Conservation (phyloP, 139 green algal species). For the Haematococcus lacustris region DNA sequence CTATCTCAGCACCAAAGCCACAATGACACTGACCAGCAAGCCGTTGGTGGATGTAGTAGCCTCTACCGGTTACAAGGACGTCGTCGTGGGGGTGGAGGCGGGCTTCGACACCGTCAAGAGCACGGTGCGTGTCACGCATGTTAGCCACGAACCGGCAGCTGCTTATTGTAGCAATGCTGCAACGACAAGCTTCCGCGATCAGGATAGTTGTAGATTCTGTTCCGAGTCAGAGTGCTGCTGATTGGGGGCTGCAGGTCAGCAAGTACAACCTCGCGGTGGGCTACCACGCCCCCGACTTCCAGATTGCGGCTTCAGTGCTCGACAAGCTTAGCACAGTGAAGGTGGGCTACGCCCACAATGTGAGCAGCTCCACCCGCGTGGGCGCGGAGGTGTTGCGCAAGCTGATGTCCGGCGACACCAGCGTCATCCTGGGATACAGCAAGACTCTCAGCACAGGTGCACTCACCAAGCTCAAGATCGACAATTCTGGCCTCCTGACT, state of each 20-base stretch:
- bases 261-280: slow-evolving; percentile 46
- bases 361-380: slow-evolving; percentile 12
- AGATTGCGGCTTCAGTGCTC: slow-evolving; percentile 8
- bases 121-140: slow-evolving; percentile 8
- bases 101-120: slow-evolving; percentile 33
- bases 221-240: no score
- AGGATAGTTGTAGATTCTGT: no score
- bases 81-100: slow-evolving; percentile 22
- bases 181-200: no score
- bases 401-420: slow-evolving; percentile 14
- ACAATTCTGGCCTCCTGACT: slow-evolving; percentile 24
- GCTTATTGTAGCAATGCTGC: no score
- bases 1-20: slow-evolving; percentile 27
- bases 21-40: slow-evolving; percentile 27
- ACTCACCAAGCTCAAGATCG: slow-evolving; percentile 33
- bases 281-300: slow-evolving; percentile 33
- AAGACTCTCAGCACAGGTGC: slow-evolving; percentile 23
- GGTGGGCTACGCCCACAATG: slow-evolving; percentile 19
- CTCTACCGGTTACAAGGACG: slow-evolving; percentile 26
- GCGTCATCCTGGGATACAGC: slow-evolving; percentile 23
- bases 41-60: slow-evolving; percentile 36
- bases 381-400: slow-evolving; percentile 31
- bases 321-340: slow-evolving; percentile 6
- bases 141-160: no score
- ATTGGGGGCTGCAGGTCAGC: slow-evolving; percentile 37